These are phyloP conservation scores for Stromatinia cepivora DNA, from an alignment of 2,329 filamentous ascomycete species.

Conservation along the genomic window DNA sequence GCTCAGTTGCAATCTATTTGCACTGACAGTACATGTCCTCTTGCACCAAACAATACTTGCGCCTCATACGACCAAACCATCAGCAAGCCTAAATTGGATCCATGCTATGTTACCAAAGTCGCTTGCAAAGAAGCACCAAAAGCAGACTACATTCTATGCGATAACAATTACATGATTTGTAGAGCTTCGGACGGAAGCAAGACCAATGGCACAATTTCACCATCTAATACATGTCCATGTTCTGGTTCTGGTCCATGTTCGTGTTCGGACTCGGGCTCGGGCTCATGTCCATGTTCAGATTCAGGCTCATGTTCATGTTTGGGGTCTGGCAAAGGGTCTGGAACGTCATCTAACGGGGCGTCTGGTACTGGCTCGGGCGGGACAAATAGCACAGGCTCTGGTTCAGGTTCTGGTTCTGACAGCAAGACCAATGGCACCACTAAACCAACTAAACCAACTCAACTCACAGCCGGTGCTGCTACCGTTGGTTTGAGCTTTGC, in stretches of 20 bases:
- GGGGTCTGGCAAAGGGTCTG: background rate
- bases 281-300: background rate
- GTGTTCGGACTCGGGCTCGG: background rate
- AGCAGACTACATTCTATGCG: background rate
- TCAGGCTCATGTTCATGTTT: background rate
- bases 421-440: background rate
- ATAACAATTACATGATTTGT: background rate
- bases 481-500: constrained; percentile 28
- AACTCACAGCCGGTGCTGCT: constrained; percentile 23
- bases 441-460: constrained; percentile 18
- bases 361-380: background rate
- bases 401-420: background rate
- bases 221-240: background rate
- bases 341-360: background rate
- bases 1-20: constrained; percentile 57
- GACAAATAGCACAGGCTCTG: too few species aligned
- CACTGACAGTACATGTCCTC: constrained; percentile 51
- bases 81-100: constrained; percentile 16
- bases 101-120: background rate
- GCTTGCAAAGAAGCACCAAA: background rate
- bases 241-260: background rate
- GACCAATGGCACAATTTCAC: background rate
- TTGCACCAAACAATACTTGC: constrained; percentile 50
- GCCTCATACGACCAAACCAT: constrained; percentile 43
- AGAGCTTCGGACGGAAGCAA: background rate